Base-by-base conservation (phyloP, 805 yeast species). In the Ogataea siamensis region DNA sequence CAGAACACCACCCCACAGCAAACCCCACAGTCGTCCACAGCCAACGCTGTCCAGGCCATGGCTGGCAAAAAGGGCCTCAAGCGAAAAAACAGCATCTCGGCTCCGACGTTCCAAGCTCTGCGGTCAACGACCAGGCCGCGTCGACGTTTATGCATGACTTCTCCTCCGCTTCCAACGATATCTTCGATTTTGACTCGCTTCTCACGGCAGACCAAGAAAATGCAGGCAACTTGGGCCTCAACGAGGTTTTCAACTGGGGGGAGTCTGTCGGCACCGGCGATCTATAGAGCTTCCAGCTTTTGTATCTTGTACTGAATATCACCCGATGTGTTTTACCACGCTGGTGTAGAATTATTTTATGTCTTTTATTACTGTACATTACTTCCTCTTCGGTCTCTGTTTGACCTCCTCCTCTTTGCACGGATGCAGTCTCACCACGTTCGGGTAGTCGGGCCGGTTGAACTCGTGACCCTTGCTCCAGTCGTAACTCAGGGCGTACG, bases 391-490 rank as follows among this genome's bases (percentile, higher is more conserved):
- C 5, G 50, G 59, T 56, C 74, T 73, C 52, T 69, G 81, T 52
- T 84, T 84, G 32, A 85, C 84, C 61, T 93, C 99, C 36, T 79
- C 89, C 34, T 88, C 97, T 48, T 78, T 80, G 26, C 84, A 77
- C 10, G 89, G 80, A 63, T 93, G 99, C 35, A 93, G 67, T 63
- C 85, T 83, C 45, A 93, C 78, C 39, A 76, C 69, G 47, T 76
- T 84, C 13, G 93, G 87, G 53, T 78, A 77, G 49, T 82, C 87
- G 3, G 78, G 83, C 29, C 80, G 74, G 66, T 86, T 87, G 53
- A 73, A 83, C 57, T 74, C 80, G 61, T 83, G 73, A n/a, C 94
- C 95, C 58, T 88, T 88, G 42, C 87, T 76, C 99, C 99, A 93
- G 60, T 93, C 99, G 64, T 93, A 91, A 46, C 95, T 80, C 44